Conservation (phyloP, 768 basidiomycete species). For the Sarcodon sp. region DNA sequence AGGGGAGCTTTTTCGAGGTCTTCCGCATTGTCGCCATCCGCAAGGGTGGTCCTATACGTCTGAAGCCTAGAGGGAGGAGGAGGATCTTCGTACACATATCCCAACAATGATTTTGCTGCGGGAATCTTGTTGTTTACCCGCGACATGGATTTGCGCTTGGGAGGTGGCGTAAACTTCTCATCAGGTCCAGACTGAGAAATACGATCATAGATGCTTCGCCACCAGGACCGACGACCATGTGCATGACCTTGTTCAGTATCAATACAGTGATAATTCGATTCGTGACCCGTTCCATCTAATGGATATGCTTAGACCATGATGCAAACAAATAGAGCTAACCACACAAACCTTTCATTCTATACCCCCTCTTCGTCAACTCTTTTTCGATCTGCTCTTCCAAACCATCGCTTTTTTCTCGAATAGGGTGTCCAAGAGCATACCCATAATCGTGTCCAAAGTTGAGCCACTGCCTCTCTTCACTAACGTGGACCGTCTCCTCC, state of each 20-base stretch:
- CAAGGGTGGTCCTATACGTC: constrained; percentile 11
- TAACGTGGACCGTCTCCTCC: constrained; percentile 27
- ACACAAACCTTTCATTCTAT: constrained; percentile 12
- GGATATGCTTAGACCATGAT: not conserved
- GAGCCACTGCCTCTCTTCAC: constrained; percentile 39
- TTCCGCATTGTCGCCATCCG: not conserved
- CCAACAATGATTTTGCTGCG: constrained; percentile 10
- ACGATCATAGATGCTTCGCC: constrained; percentile 39
- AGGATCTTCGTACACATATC: constrained; percentile 21
- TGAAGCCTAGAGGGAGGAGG: constrained; percentile 24
- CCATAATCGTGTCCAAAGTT: constrained; percentile 31
- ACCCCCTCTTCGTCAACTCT: constrained; percentile 38
- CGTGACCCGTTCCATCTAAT: not conserved
- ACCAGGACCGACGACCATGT: constrained; percentile 36
- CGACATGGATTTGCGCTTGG: constrained; percentile 3
- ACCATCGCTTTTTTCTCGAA: constrained; percentile 36
- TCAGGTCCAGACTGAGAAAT: constrained; percentile 26
- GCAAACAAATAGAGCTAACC: constrained; percentile 1
- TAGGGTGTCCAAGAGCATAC: constrained; percentile 25
- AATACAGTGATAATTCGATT: not conserved
- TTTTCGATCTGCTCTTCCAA: constrained; percentile 39
- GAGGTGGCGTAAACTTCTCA: constrained; percentile 9
- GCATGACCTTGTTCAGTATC: constrained; percentile 7
- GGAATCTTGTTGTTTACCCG: constrained; percentile 5
- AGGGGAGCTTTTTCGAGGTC: not conserved